Evolutionary conservation across 148 eudicot genomes (phyloP).

Genomic region (Vaccinium myrtillus): DNA sequence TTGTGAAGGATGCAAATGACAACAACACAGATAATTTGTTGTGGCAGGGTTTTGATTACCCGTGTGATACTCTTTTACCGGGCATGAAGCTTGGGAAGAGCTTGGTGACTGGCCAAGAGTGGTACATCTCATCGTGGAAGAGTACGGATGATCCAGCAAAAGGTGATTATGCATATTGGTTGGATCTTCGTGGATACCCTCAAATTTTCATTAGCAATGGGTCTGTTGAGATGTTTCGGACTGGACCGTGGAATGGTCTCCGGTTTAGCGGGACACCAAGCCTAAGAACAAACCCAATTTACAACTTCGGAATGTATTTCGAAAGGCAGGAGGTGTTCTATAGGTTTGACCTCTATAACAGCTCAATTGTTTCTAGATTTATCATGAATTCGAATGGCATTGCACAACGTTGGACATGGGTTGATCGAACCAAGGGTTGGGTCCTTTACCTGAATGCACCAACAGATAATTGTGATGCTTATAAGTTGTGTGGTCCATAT

Average conservation of each 20-base stretch:
- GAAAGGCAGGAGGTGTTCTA: too few species aligned
- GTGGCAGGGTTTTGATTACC: too few species aligned
- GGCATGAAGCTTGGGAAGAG: too few species aligned
- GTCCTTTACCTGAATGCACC: neutral
- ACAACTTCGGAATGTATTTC: neutral
- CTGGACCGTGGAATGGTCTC: constrained; percentile 20
- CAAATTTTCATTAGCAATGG: constrained; percentile 4
- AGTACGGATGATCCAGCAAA: constrained; percentile 14
- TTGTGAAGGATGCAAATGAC: too few species aligned
- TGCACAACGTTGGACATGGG: constrained; percentile 12
- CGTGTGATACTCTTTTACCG: too few species aligned
- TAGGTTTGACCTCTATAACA: too few species aligned
- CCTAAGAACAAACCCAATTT: neutral
- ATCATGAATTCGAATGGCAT: neutral
- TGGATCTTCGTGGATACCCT: constrained; percentile 19
- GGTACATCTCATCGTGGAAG: constrained; percentile 18
- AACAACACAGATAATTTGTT: too few species aligned
- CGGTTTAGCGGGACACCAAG: constrained; percentile 17
- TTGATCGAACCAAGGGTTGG: neutral
- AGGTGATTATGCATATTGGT: constrained; percentile 10
- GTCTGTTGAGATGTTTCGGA: neutral
- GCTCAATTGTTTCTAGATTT: too few species aligned
- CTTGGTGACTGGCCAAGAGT: constrained; percentile 6
- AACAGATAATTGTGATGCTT: constrained; percentile 10
- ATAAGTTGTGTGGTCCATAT: constrained; percentile 1